Evolutionary conservation across 371 early-diverging fungal species (phyloP), one percentile per base, ranked within the genome.

Genomic region (Mucor mucedo): DNA sequence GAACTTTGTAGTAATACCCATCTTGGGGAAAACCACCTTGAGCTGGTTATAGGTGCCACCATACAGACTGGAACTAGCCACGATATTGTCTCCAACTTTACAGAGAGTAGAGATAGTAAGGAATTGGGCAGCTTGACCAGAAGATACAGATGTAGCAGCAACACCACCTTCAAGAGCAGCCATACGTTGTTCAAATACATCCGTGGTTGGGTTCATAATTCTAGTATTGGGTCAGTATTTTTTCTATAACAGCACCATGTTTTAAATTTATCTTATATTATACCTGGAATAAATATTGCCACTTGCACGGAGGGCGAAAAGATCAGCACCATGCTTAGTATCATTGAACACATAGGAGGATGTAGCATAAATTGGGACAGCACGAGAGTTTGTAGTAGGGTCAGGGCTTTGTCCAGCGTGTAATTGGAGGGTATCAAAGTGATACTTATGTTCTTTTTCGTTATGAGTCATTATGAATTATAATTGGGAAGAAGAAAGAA

Each of bases 11-110:
- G 82, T 63, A 63, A 96, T 91, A 16, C 96, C 96, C 5, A 94
- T 73, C 27, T 93, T 84, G 11, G 93, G 91, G 33, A 96, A 77
- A 11, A 84, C 63, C 38, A 91, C 86, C 80, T 95, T 94, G 81
- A 95, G 86, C 74, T 91, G 92, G 75, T 93, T 94, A 83, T 89
- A 92, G 11, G 95, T 93, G 14, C 94, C 95, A 45, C 95, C 95
- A 68, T 94, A 95, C 29, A 95, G 71, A 65, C 79, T 90, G 14
- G 84, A 76, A 32, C 91, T 86, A 13, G 93, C 75, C 28, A 96
- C 86, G 60, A 96, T 91, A 73, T 94, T 96, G 68, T 93, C 93
- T 32, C 95, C 95, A 6, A 84, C 54, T 55, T 85, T 79, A 62
- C 89, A 89, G 45, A 95, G 58, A 13, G 89, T 93, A 29, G 89